Evolutionary conservation across 805 yeast species (phyloP).

Genomic region (Nadsonia fulvescens): DNA sequence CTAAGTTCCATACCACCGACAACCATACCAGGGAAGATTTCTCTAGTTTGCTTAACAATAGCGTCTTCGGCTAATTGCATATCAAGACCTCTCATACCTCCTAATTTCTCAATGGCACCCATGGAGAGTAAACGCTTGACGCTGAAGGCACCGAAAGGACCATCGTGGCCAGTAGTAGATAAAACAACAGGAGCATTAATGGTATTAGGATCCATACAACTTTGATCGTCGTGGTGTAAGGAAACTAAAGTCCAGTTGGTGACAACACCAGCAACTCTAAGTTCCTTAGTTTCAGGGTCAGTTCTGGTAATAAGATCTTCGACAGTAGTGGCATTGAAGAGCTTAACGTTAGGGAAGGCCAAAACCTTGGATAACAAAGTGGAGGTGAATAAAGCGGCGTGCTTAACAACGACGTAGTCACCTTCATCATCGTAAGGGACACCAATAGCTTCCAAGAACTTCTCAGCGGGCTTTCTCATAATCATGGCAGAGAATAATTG

Average conservation of each 20-base stretch:
- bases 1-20: slow-evolving; percentile 70
- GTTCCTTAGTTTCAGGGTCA: slow-evolving; percentile 33
- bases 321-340: slow-evolving; percentile 66
- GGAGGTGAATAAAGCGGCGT: slow-evolving; percentile 61
- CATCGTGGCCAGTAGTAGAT: slow-evolving; percentile 68
- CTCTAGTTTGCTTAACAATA: slow-evolving; percentile 52
- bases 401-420: slow-evolving; percentile 62
- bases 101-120: slow-evolving; percentile 29
- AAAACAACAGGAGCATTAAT: slow-evolving; percentile 46
- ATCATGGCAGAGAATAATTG: slow-evolving; percentile 65
- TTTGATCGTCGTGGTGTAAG: slow-evolving; percentile 56
- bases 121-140: slow-evolving; percentile 48
- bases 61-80: slow-evolving; percentile 66
- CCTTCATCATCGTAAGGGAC: slow-evolving; percentile 64
- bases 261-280: slow-evolving; percentile 62
- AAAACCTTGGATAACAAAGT: slow-evolving; percentile 53
- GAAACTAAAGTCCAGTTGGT: slow-evolving; percentile 72
- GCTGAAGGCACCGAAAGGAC: slow-evolving; percentile 67
- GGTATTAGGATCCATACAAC: slow-evolving; percentile 73
- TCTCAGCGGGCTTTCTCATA: slow-evolving; percentile 61
- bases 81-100: slow-evolving; percentile 63
- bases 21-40: slow-evolving; percentile 41
- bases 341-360: slow-evolving; percentile 53
- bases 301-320: slow-evolving; percentile 64
- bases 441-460: slow-evolving; percentile 43